Conservation (phyloP, 495 filamentous ascomycete species). For the Neurospora pannonica region DNA sequence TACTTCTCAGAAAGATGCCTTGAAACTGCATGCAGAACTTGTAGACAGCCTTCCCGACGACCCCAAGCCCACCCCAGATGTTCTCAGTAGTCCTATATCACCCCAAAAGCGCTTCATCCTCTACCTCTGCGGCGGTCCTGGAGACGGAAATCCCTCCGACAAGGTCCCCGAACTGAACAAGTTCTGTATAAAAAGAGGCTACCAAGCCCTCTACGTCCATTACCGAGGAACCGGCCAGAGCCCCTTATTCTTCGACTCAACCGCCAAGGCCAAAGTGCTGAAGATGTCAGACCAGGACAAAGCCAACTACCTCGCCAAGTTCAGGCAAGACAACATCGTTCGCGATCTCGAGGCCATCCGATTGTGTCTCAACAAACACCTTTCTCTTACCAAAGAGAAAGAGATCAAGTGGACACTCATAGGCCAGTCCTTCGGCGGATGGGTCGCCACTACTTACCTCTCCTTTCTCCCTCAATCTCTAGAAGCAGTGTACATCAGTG, state of each 20-base stretch:
- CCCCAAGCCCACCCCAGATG: background rate
- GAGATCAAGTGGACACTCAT: slow-evolving; percentile 68
- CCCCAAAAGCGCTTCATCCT: slow-evolving; percentile 13
- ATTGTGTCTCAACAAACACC: slow-evolving; percentile 35
- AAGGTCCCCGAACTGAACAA: slow-evolving; percentile 50
- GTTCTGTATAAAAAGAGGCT: slow-evolving; percentile 61
- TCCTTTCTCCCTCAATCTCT: slow-evolving; percentile 65
- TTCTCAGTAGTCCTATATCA: background rate
- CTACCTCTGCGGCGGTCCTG: slow-evolving; percentile 62
- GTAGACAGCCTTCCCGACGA: slow-evolving; percentile 3
- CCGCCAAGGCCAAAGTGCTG: slow-evolving; percentile 19
- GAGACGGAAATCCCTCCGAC: slow-evolving; percentile 55
- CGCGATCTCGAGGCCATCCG: slow-evolving; percentile 80
- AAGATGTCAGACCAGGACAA: slow-evolving; percentile 34
- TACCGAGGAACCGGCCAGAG: slow-evolving; percentile 82
- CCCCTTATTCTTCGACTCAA: slow-evolving; percentile 55
- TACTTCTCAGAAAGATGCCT: background rate
- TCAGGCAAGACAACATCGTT: slow-evolving; percentile 80
- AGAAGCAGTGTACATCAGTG: slow-evolving; percentile 67
- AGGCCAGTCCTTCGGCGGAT: slow-evolving; percentile 86
- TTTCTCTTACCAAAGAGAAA: slow-evolving; percentile 24
- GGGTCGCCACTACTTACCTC: slow-evolving; percentile 69
- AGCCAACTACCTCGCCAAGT: slow-evolving; percentile 66
- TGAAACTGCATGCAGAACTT: slow-evolving; percentile 10
- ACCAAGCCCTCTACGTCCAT: slow-evolving; percentile 71